Percentiles rank a stretch among this genome's conserved stretches.
Evolutionary conservation across 2,329 filamentous ascomycete genomes (phyloP).

Genomic region (Trichoderma pleuroti): DNA sequence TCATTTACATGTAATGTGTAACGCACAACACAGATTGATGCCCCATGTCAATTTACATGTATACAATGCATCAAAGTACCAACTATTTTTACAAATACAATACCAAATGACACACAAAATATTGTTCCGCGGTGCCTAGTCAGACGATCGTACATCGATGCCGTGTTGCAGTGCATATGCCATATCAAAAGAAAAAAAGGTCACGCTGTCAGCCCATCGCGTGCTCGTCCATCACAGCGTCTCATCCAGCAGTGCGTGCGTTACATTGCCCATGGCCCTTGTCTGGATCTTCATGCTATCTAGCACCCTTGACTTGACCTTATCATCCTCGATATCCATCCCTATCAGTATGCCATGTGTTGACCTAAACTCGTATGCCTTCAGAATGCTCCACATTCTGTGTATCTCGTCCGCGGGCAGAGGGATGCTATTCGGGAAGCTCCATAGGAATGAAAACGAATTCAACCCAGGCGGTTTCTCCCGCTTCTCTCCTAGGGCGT

Average conservation of each 20-base stretch:
- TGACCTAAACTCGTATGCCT: slow-evolving; percentile 57
- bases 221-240: slow-evolving; percentile 19
- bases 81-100: background rate
- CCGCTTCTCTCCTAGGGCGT: slow-evolving; percentile 36
- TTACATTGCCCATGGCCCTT: slow-evolving; percentile 44
- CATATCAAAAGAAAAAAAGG: background rate
- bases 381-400: slow-evolving; percentile 67
- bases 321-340: slow-evolving; percentile 54
- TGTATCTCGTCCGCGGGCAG: slow-evolving; percentile 60
- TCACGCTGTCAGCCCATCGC: background rate
- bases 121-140: background rate
- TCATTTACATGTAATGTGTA: slow-evolving; percentile 6
- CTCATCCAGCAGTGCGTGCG: slow-evolving; percentile 38
- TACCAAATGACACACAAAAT: background rate
- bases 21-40: slow-evolving; percentile 4
- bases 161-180: background rate
- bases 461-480: slow-evolving; percentile 43
- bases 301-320: slow-evolving; percentile 62
- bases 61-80: background rate
- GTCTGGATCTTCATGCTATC: slow-evolving; percentile 76
- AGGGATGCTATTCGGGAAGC: slow-evolving; percentile 71
- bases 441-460: slow-evolving; percentile 71
- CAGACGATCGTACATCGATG: background rate
- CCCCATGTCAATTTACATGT: background rate
- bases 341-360: slow-evolving; percentile 66